Percentiles rank a stretch among this genome's conserved stretches.
phyloP scores from a whole-genome alignment of 768 basidiomycete species.

The Obba rivulosa region DNA sequence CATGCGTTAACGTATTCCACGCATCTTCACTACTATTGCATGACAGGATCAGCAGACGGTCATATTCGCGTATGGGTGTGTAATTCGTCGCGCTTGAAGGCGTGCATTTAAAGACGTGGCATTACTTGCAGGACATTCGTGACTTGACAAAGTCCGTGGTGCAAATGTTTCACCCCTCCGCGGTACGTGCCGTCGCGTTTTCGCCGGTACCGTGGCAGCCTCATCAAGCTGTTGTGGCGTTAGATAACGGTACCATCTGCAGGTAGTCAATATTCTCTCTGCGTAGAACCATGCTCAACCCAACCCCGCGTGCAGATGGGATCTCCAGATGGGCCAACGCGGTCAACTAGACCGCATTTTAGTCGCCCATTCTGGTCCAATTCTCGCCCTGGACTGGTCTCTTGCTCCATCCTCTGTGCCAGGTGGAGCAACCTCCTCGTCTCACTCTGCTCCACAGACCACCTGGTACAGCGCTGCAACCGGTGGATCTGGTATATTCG shows the following conservation, averaged over 20 bases:
- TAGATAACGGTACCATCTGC: constrained; percentile 40
- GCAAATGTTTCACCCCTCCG: constrained; percentile 64
- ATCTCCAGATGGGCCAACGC: constrained; percentile 70
- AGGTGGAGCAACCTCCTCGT: constrained; percentile 10
- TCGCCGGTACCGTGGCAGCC: constrained; percentile 63
- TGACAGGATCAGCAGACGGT: constrained; percentile 78
- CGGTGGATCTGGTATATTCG: constrained; percentile 15
- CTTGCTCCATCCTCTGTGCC: constrained; percentile 21
- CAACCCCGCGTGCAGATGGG: constrained; percentile 48
- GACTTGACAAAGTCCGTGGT: constrained; percentile 64
- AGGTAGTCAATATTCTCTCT: constrained; percentile 30
- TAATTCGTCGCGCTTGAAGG: background rate
- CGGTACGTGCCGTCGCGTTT: constrained; percentile 65
- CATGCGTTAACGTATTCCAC: constrained; percentile 64
- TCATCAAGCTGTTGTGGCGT: constrained; percentile 49
- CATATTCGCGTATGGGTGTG: constrained; percentile 77
- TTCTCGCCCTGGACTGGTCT: constrained; percentile 74
- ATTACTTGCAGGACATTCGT: constrained; percentile 50
- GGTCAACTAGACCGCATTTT: constrained; percentile 68
- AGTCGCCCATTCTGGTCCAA: constrained; percentile 67
- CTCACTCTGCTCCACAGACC: constrained; percentile 3
- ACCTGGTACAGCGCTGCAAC: constrained; percentile 17
- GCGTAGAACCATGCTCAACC: background rate
- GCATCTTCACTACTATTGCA: constrained; percentile 64
- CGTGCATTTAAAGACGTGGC: background rate